Evolutionary conservation across 2,329 filamentous ascomycete genomes (phyloP), one percentile per base, ranked within the genome.

Genomic region (Cytospora paraplurivora): DNA sequence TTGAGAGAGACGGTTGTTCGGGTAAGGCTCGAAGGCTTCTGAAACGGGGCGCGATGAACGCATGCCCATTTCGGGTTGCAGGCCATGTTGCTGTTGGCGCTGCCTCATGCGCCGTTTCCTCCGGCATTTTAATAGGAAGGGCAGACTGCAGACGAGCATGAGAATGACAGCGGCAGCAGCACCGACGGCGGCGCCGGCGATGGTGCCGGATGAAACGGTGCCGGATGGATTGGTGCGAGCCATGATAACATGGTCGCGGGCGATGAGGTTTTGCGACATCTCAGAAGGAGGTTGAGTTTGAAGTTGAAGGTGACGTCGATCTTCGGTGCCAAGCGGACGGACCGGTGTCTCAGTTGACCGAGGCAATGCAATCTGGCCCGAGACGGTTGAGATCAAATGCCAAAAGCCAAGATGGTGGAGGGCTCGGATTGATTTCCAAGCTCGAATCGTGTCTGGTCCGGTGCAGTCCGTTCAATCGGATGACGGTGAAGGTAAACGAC

Each of bases 181-280:
- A n/a, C 74, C 75, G 60, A 77, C 67, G 62, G 72, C 71, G 62
- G 70, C 71, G 54, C 74, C 75, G 47, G 74, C 75, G 55, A 76
- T 73, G 64, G 68, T 71, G 58, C 75, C 74, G 17, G 62, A 50
- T 17, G 65, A 62, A 21, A 53, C 53, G 13, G 34, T 71, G 58
- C 75, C 74, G 17, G 62, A 50, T 17, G 65, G 63, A 21, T 50
- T 47, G 13, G 34, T 56, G 56, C 65, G 62, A 37, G 62, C 63
- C 65, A 65, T 59, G 65, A 67, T 54, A 49, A 60, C 64, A 63
- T 66, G 64, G 61, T 57, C 64, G 41, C 54, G 56, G 50, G 54
- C 50, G 54, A 47, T 52, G 44, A 59, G 54, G 21, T 56, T 41
- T n/a, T 41, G 57, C 38, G 57, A 58, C 64, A 66, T 66, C 56